Evolutionary conservation across 352 stramenopile genomes (phyloP).

Genomic region (Globisporangium canariense): DNA sequence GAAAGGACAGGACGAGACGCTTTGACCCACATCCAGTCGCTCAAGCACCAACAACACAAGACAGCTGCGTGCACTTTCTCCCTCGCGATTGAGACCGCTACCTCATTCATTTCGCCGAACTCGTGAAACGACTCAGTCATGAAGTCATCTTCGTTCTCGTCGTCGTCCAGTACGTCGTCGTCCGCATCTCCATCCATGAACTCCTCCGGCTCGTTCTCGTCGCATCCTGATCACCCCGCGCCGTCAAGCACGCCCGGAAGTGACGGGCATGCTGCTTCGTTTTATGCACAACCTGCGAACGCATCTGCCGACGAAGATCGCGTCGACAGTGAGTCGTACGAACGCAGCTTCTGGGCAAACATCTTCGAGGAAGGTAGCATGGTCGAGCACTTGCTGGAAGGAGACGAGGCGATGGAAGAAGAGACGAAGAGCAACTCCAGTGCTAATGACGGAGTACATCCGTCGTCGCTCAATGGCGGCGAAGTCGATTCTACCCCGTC

Average conservation of each 20-base stretch:
- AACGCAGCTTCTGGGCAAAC: constrained; percentile 29
- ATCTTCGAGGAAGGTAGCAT: constrained; percentile 33
- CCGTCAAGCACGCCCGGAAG: background rate
- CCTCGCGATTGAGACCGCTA: background rate
- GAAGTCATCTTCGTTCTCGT: constrained; percentile 19
- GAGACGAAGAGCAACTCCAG: constrained; percentile 11
- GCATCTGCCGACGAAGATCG: constrained; percentile 3
- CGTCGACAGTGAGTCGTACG: constrained; percentile 18
- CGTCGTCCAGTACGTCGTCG: constrained; percentile 14
- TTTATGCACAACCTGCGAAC: background rate
- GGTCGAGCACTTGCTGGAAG: constrained; percentile 24
- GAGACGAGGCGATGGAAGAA: constrained; percentile 30
- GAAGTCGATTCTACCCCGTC: constrained; percentile 16
- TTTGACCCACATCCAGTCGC: background rate
- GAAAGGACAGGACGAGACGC: constrained; percentile 4
- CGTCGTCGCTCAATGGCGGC: constrained; percentile 1
- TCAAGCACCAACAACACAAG: background rate
- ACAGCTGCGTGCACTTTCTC: background rate
- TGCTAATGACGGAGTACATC: constrained; percentile 5
- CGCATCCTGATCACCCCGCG: background rate
- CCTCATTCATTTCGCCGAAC: background rate
- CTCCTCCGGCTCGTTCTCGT: constrained; percentile 11
- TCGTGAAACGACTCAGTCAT: background rate
- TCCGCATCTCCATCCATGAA: constrained; percentile 15
- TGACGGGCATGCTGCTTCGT: background rate